Conservation (phyloP, 2,329 filamentous ascomycete genomes). For the Ophiocordyceps polyrhachis-furcata region DNA sequence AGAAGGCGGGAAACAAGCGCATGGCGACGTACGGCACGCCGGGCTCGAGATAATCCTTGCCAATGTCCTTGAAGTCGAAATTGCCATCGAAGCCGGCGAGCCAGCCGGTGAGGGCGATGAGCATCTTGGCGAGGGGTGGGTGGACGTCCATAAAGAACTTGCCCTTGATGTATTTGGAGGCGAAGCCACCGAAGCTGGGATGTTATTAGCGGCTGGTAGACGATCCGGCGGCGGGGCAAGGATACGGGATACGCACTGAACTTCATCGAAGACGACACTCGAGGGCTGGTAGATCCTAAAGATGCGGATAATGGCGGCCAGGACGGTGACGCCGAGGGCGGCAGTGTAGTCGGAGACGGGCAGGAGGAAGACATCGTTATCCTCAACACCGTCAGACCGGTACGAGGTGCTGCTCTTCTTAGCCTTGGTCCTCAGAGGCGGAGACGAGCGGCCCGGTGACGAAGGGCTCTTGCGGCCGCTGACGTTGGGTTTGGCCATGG, state of each 20-base stretch:
- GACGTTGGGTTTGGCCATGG: conserved; percentile 17
- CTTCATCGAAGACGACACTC: conserved; percentile 97
- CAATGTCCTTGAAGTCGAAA: conserved; percentile 99
- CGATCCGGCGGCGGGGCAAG: conserved; percentile 1
- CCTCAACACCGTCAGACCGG: conserved; percentile 59
- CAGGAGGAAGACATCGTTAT: conserved; percentile 84
- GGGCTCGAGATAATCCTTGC: conserved; percentile 93
- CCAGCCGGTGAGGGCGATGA: conserved; percentile 90
- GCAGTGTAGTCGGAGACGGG: conserved; percentile 69
- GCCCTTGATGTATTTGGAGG: conserved; percentile 98
- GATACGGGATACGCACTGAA: conserved; percentile 77
- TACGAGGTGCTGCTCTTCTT: conserved; percentile 34
- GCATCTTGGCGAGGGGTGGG: conserved; percentile 85
- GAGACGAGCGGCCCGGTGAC: conserved; percentile 6
- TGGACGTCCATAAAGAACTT: conserved; percentile 99
- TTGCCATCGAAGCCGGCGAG: conserved; percentile 85
- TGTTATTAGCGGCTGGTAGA: conserved; percentile 4
- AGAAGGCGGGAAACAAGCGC: conserved; percentile 79
- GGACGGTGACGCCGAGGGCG: conserved; percentile 50
- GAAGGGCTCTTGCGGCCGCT: conserved; percentile 18
- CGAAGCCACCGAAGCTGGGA: conserved; percentile 84
- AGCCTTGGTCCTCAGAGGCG: conserved; percentile 15
- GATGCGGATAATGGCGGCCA: conserved; percentile 65
- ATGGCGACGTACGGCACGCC: conserved; percentile 94
- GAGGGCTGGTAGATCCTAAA: conserved; percentile 93